A percentile compares a stretch with the other conserved stretches of the same genome.
Evolutionary conservation across 768 basidiomycete genomes (phyloP).

Genomic region (Russula ochroleuca): DNA sequence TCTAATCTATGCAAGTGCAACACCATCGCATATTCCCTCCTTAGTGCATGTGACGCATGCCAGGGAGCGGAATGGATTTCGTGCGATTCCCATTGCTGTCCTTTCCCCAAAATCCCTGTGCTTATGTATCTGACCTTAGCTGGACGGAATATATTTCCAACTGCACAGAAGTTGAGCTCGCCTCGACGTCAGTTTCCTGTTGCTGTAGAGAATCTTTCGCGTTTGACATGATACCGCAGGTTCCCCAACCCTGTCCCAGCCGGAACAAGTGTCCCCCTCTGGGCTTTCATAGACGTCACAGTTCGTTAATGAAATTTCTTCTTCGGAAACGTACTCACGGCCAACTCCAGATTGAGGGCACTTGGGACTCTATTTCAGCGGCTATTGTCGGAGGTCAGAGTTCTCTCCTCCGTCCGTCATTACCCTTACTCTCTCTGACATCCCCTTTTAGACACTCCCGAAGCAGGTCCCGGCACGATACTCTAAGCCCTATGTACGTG

Average conservation of each 20-base stretch:
- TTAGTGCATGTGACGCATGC: slow-evolving; percentile 22
- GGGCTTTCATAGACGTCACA: slow-evolving; percentile 6
- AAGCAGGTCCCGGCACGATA: background rate
- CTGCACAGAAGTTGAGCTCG: background rate
- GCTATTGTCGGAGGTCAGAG: background rate
- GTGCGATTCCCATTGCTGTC: background rate
- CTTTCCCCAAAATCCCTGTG: background rate
- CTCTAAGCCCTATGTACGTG: too few species aligned
- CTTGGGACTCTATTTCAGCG: background rate
- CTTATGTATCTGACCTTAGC: background rate
- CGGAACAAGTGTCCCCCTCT: slow-evolving; percentile 3
- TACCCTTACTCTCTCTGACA: background rate
- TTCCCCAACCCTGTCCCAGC: slow-evolving; percentile 15
- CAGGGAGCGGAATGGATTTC: background rate
- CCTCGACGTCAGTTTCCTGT: slow-evolving; percentile 1
- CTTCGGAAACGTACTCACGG: background rate
- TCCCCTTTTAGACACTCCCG: background rate
- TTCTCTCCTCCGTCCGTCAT: background rate
- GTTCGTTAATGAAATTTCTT: background rate
- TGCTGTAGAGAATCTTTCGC: background rate
- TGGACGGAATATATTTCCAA: background rate
- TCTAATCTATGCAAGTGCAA: slow-evolving; percentile 13
- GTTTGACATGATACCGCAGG: background rate
- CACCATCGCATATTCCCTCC: slow-evolving; percentile 7
- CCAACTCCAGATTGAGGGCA: background rate